A percentile compares a stretch with the other conserved stretches of the same genome.
phyloP scores from a whole-genome alignment of 768 basidiomycete genomes.

The Pisolithus orientalis region DNA sequence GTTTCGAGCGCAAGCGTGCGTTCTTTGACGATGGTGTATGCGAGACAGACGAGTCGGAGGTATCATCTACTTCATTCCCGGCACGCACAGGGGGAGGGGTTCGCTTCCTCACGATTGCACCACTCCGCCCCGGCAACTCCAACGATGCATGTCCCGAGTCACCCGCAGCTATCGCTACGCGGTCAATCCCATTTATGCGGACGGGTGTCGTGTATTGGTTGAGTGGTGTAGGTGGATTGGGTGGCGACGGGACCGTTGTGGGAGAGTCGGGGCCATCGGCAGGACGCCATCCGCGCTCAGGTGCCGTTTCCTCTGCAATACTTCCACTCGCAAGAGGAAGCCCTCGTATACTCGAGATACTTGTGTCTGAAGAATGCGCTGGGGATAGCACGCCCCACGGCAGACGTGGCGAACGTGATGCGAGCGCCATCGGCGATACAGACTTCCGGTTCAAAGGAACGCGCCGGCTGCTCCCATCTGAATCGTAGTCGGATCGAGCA shows the following conservation, averaged over 20 bases:
- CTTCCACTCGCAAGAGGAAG: slow-evolving; percentile 14
- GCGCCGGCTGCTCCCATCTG: slow-evolving; percentile 51
- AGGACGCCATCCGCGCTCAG: slow-evolving; percentile 26
- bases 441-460: slow-evolving; percentile 62
- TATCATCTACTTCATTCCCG: slow-evolving; percentile 28
- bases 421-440: slow-evolving; percentile 66
- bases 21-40: slow-evolving; percentile 30
- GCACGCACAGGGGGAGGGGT: slow-evolving; percentile 23
- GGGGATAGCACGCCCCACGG: slow-evolving; percentile 38
- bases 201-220: slow-evolving; percentile 18
- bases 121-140: slow-evolving; percentile 22
- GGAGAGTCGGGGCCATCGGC: slow-evolving; percentile 31
- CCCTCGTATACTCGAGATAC: slow-evolving; percentile 25
- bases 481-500: slow-evolving; percentile 47
- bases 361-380: slow-evolving; percentile 34
- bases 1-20: slow-evolving; percentile 46
- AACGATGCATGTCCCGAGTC: slow-evolving; percentile 15
- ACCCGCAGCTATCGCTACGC: slow-evolving; percentile 28
- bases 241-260: slow-evolving; percentile 9
- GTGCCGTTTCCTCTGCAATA: slow-evolving; percentile 16
- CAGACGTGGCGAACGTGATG: slow-evolving; percentile 33
- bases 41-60: slow-evolving; percentile 40
- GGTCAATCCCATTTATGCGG: slow-evolving; percentile 23
- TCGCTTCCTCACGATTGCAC: slow-evolving; percentile 34
- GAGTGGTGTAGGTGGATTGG: slow-evolving; percentile 30